Conservation (phyloP, 805 yeast genomes). For the Candida odintsovae region DNA sequence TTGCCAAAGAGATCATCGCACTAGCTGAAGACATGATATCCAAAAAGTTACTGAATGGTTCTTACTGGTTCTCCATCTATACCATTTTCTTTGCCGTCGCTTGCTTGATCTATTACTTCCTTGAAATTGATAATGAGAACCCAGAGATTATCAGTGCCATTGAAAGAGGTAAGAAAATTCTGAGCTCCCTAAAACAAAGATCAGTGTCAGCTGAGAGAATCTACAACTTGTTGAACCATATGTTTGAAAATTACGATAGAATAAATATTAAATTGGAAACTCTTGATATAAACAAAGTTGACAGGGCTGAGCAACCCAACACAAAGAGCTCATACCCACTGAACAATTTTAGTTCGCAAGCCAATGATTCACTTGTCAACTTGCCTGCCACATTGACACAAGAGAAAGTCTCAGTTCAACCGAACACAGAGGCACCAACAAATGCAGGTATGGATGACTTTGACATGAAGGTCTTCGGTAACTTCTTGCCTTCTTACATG, state of each 20-base stretch:
- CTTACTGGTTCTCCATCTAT: slow-evolving; percentile 92
- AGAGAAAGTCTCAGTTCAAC: slow-evolving; percentile 9
- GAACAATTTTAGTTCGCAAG: slow-evolving; percentile 11
- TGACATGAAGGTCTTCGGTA: slow-evolving; percentile 78
- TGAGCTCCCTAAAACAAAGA: slow-evolving; percentile 62
- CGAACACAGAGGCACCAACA: neutral
- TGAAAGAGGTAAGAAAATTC: slow-evolving; percentile 69
- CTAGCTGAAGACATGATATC: slow-evolving; percentile 76
- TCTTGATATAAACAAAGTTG: slow-evolving; percentile 3
- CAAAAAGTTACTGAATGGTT: slow-evolving; percentile 69
- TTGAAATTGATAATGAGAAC: slow-evolving; percentile 43
- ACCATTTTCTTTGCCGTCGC: slow-evolving; percentile 92
- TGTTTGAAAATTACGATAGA: slow-evolving; percentile 73
- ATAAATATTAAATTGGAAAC: slow-evolving; percentile 48
- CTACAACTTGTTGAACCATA: slow-evolving; percentile 66
- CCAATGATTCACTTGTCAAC: slow-evolving; percentile 11
- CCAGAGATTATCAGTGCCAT: slow-evolving; percentile 57
- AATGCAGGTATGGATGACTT: slow-evolving; percentile 71
- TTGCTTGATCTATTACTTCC: slow-evolving; percentile 67
- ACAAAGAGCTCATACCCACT: slow-evolving; percentile 6
- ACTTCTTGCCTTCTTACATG: slow-evolving; percentile 79
- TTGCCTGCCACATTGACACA: slow-evolving; percentile 11
- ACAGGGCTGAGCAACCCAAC: slow-evolving; percentile 1
- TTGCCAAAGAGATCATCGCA: slow-evolving; percentile 74
- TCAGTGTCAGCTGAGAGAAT: slow-evolving; percentile 78